A percentile compares a stretch with the other conserved stretches of the same genome.
phyloP scores from a whole-genome alignment of 2,329 filamentous ascomycete genomes.

The Bipolaris victoriae region DNA sequence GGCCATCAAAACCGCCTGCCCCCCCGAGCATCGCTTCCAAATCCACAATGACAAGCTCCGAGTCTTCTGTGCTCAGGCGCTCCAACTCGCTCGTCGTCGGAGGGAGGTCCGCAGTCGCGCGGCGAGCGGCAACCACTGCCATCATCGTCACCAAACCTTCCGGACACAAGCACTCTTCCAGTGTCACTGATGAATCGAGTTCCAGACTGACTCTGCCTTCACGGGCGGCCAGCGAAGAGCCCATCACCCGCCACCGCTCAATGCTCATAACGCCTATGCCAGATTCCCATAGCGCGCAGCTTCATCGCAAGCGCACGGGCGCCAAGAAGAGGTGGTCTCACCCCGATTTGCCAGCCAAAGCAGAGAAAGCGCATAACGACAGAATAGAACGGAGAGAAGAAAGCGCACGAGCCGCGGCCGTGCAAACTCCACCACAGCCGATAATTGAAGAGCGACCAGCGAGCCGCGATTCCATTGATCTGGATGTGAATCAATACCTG shows the following conservation, averaged over 20 bases:
- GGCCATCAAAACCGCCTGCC: constrained; percentile 19
- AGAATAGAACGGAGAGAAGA: constrained; percentile 35
- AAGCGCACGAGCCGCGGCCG: constrained; percentile 23
- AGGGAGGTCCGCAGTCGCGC: constrained; percentile 38
- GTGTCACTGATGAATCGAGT: constrained; percentile 28
- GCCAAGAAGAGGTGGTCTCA: constrained; percentile 51
- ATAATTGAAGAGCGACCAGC: constrained; percentile 73
- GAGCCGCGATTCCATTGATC: constrained; percentile 85
- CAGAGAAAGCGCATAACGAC: constrained; percentile 46
- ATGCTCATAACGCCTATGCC: constrained; percentile 32
- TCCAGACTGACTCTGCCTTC: constrained; percentile 25
- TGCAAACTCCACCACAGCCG: constrained; percentile 50
- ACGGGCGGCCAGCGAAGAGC: constrained; percentile 42
- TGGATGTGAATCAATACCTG: constrained; percentile 85
- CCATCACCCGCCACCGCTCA: constrained; percentile 36
- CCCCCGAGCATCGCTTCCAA: constrained; percentile 30
- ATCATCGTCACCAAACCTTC: constrained; percentile 30
- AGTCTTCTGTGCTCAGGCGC: constrained; percentile 26
- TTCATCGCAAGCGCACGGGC: constrained; percentile 38
- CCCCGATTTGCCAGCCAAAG: constrained; percentile 49
- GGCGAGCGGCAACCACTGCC: constrained; percentile 31
- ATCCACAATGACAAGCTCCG: constrained; percentile 25
- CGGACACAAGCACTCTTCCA: constrained; percentile 36
- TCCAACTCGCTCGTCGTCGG: constrained; percentile 41
- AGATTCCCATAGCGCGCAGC: constrained; percentile 35